A percentile compares a stretch with the other conserved stretches of the same genome.
Evolutionary conservation across 306 rosid species (phyloP).

Genomic region (Cajanus cajan): DNA sequence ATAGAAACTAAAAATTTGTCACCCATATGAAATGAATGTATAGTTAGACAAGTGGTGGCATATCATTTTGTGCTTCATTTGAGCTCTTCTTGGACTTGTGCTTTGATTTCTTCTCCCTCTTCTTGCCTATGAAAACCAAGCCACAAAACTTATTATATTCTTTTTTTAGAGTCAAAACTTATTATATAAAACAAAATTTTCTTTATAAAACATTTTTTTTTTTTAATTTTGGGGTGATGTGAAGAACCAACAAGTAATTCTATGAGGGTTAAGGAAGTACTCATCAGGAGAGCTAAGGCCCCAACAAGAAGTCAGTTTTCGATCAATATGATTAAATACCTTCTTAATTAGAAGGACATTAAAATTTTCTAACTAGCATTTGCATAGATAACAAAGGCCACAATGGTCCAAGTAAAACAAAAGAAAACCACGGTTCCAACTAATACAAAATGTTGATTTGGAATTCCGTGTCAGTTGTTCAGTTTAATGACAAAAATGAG

Average conservation of each 20-base stretch:
- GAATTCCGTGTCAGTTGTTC: not conserved
- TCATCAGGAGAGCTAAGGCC: conserved; percentile 82
- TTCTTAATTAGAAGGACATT: conserved; percentile 71
- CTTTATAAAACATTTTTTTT: not conserved
- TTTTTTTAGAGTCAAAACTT: too few species aligned
- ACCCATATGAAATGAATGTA: not conserved
- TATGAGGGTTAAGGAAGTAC: conserved; percentile 46
- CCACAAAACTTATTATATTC: conserved; percentile 4
- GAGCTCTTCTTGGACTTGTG: conserved; percentile 82
- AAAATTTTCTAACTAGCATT: conserved; percentile 35
- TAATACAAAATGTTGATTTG: conserved; percentile 20
- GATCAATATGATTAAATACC: conserved; percentile 80
- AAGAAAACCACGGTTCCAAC: conserved; percentile 16
- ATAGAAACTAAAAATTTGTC: not conserved
- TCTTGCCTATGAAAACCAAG: conserved; percentile 61
- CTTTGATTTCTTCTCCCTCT: conserved; percentile 94
- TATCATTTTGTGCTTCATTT: conserved; percentile 45
- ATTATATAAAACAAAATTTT: too few species aligned
- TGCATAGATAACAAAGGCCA: conserved; percentile 34
- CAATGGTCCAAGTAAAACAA: conserved; percentile 33
- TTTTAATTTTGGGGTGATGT: not conserved
- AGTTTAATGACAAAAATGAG: conserved; percentile 1
- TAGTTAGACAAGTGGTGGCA: conserved; percentile 22
- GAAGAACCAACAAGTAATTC: not conserved
- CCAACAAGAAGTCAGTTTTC: conserved; percentile 89